These are phyloP conservation scores for Tardiomyces digboiensis DNA, from an alignment of 1,139 yeast genomes.

Conservation along the genomic window DNA sequence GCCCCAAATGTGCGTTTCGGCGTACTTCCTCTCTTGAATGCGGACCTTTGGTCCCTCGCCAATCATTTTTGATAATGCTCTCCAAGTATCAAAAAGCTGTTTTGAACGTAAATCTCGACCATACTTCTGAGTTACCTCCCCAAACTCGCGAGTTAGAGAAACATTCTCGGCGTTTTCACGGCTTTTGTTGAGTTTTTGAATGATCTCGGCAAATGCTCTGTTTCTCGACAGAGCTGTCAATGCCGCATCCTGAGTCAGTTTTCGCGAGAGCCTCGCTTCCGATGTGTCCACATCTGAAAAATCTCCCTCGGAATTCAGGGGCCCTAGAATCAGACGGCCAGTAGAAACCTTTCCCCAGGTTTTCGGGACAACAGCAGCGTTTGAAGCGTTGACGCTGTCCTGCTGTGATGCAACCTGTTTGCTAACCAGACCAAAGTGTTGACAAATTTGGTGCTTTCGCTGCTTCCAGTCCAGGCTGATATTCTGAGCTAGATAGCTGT, in stretches of 20 bases:
- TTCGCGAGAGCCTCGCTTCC: conserved; percentile 8
- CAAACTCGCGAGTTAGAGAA: conserved; percentile 44
- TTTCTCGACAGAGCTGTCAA: conserved; percentile 1
- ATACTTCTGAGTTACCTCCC: conserved; percentile 30
- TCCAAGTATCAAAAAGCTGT: conserved; percentile 30
- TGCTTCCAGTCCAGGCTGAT: conserved; percentile 78
- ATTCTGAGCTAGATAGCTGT: conserved; percentile 60
- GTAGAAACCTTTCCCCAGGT: conserved; percentile 25
- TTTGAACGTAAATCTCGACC: conserved; percentile 27
- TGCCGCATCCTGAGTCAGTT: conserved; percentile 6
- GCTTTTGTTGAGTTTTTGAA: conserved; percentile 60
- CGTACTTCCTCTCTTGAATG: conserved; percentile 40
- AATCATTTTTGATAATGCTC: conserved; percentile 20
- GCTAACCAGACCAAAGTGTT: conserved; percentile 44
- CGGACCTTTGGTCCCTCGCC: conserved; percentile 20
- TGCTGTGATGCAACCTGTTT: neutral
- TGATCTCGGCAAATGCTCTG: conserved; percentile 57
- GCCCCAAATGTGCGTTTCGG: conserved; percentile 27
- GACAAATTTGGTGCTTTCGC: conserved; percentile 62
- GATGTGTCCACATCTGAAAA: conserved; percentile 23
- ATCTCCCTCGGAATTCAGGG: conserved; percentile 21
- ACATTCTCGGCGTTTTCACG: conserved; percentile 44
- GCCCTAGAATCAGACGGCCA: conserved; percentile 29
- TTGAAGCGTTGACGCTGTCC: neutral
- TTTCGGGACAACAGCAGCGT: neutral